Conservation (phyloP, 768 basidiomycete genomes). For the Leccinum imitatum region DNA sequence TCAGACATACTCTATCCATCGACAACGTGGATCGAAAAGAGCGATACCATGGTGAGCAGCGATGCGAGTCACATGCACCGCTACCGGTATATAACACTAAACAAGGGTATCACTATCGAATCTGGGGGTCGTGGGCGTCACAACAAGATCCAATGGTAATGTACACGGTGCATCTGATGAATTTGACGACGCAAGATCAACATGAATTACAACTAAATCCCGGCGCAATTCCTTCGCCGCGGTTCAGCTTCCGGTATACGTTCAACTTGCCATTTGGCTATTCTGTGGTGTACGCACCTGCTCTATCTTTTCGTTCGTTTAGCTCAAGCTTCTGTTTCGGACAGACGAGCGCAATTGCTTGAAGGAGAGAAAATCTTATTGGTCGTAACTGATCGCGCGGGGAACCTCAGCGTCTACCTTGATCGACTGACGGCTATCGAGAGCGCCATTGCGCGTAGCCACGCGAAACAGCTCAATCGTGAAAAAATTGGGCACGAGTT, state of each 20-base stretch:
- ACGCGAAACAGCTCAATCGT: conserved; percentile 37
- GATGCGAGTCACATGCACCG: not conserved
- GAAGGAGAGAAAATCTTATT: conserved; percentile 42
- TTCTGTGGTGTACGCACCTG: conserved; percentile 18
- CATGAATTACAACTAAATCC: conserved; percentile 29
- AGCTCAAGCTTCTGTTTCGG: not conserved
- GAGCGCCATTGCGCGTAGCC: conserved; percentile 27
- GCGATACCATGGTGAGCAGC: not conserved
- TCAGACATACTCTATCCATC: conserved; percentile 16
- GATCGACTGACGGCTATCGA: conserved; percentile 34
- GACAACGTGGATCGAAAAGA: not conserved
- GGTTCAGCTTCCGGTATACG: conserved; percentile 9
- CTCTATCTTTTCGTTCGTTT: not conserved
- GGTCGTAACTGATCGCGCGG: conserved; percentile 35
- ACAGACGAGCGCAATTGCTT: conserved; percentile 42
- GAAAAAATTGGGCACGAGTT: conserved; percentile 48
- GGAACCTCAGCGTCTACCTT: conserved; percentile 39
- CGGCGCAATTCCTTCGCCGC: conserved; percentile 22
- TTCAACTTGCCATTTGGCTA: conserved; percentile 23
- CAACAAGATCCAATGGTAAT: conserved; percentile 16
- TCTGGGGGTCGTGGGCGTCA: conserved; percentile 8
- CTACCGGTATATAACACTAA: not conserved
- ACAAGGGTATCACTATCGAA: not conserved
- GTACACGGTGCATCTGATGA: conserved; percentile 28
- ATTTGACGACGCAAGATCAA: conserved; percentile 29